Base-by-base conservation (phyloP, 805 yeast species). In the Hanseniaspora valbyensis region DNA sequence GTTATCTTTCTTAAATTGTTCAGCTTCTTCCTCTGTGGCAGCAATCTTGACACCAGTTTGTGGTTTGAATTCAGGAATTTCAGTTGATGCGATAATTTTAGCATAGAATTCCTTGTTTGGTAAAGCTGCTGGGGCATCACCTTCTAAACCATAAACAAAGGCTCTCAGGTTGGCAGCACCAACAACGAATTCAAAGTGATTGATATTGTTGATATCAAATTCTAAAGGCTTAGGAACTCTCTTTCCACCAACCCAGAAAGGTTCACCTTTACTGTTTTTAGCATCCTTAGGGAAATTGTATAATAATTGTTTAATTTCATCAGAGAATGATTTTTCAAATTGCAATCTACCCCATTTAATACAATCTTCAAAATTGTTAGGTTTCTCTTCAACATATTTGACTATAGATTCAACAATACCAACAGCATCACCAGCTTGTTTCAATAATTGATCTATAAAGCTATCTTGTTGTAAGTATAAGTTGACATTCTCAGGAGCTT, bases 191-290 rank as follows among this genome's bases (percentile, higher is more conserved):
- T 83, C 77, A 64, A 81, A 75, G 65, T 90, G 96, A 59, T 86
- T 83, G 12, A 73, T 72, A 62, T 87, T 78, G 59, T 78, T 70
- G 57, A 83, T 72, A 61, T 88, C 90, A 63, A 92, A 88, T 13
- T 56, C 71, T 55, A 88, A 73, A n/a, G 95, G 86, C 41, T 74
- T 76, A 44, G 99, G 99, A 18, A 95, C 95, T 65, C 97, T 81
- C 69, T 92, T 92, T 30, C 97, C 92, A 51, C 96, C 96, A 19
- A 95, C 78, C 99, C 99, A 92, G 69, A 92, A 92, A 58, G 94
- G 92, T 29, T 81, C 88, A 50, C 98, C 98, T 45, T 74, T 74
- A 0, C 95, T 78, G 2, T 96, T 92, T 40, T 75, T 80, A 3
- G 97, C 92, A 67, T 92, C 98, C 54, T 76, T 78, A 19, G 99